phyloP scores from a whole-genome alignment of 441 rosid genomes.

The Gossypium schwendimanii region DNA sequence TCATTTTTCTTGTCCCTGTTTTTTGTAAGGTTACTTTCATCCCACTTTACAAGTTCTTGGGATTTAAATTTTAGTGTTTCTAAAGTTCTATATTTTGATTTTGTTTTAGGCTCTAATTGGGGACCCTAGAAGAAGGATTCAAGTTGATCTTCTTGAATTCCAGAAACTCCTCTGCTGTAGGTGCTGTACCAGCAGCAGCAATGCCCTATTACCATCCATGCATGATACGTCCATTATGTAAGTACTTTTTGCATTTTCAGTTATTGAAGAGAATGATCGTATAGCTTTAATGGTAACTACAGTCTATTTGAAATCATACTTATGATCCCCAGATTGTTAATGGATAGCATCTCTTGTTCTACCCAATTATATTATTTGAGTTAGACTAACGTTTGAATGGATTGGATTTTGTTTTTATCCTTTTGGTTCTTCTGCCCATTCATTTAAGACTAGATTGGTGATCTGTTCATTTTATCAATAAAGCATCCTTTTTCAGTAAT shows the following conservation, averaged over 20 bases:
- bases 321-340: neutral
- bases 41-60: conserved; percentile 7
- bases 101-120: conserved; percentile 70
- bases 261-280: conserved; percentile 1
- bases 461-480: neutral
- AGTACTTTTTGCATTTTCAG: conserved; percentile 25
- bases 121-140: conserved; percentile 82
- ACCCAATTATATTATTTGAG: neutral
- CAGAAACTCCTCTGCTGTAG: conserved; percentile 48
- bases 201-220: conserved; percentile 52
- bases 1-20: neutral
- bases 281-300: neutral
- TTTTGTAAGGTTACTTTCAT: neutral
- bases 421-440: neutral
- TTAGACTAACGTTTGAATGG: neutral
- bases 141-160: conserved; percentile 78
- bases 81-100: neutral
- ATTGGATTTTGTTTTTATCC: neutral
- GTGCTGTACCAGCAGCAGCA: conserved; percentile 55
- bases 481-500: neutral
- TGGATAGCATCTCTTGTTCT: neutral
- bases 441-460: neutral
- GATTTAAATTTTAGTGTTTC: neutral
- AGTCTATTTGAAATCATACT: neutral
- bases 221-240: conserved; percentile 85